Conservation (phyloP, 2,329 filamentous ascomycete species). For the Diplodia intermedia region DNA sequence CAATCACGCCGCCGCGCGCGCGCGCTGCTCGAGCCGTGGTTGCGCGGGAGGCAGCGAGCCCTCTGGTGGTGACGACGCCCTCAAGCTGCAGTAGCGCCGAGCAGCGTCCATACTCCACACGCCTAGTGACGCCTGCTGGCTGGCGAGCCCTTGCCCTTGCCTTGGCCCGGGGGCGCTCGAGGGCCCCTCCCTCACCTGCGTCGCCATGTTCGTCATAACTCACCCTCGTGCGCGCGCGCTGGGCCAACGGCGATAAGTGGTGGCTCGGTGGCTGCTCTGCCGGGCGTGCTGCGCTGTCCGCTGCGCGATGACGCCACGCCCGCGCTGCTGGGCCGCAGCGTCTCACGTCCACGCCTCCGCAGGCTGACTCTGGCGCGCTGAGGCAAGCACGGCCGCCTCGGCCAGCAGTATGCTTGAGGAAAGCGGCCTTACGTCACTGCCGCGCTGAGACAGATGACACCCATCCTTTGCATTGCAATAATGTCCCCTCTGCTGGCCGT, state of each 20-base stretch:
- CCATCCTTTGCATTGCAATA: conserved; percentile 26
- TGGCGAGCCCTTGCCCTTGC: conserved; percentile 29
- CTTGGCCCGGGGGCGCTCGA: conserved; percentile 22
- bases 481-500: conserved; percentile 6
- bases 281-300: conserved; percentile 22
- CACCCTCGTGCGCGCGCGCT: conserved; percentile 26
- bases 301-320: conserved; percentile 26
- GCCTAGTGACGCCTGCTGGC: conserved; percentile 17
- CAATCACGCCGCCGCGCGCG: conserved; percentile 13
- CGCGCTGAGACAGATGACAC: conserved; percentile 20
- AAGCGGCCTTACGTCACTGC: conserved; percentile 18
- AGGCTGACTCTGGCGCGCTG: conserved; percentile 22
- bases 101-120: conserved; percentile 29
- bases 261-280: conserved; percentile 30
- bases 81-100: conserved; percentile 29
- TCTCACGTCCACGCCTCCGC: conserved; percentile 17
- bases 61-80: conserved; percentile 27
- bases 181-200: conserved; percentile 19
- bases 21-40: conserved; percentile 19
- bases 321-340: conserved; percentile 1
- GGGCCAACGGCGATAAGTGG: conserved; percentile 28
- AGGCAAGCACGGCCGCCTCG: conserved; percentile 11
- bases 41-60: conserved; percentile 6
- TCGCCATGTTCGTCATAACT: conserved; percentile 32
- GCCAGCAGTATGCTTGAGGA: conserved; percentile 15